Base-by-base conservation (phyloP, 495 filamentous ascomycete genomes). In the Penicillium flavigenum region DNA sequence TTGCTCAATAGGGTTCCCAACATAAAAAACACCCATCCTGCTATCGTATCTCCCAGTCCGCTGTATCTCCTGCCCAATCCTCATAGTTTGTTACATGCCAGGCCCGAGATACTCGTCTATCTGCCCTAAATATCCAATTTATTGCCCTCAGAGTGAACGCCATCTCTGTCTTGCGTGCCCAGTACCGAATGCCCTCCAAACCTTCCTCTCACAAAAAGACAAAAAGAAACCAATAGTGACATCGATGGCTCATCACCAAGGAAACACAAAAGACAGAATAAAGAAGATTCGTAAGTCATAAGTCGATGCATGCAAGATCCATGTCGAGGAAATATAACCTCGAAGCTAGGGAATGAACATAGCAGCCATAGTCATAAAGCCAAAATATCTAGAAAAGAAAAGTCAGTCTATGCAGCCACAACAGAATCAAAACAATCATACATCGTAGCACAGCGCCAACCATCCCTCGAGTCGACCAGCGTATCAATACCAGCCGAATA, bases 361-460 rank as follows among this genome's bases (percentile, higher is more conserved):
- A 14, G 75, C 75, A 26, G 71, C 71, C 9, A 69, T 26, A 39
- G 71, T 61, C 75, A 78, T 78, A 49, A 76, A 75, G 5, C 67
- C 71, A 46, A 78, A 76, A 56, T 78, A 78, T 44, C 75, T 78
- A 49, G 31, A 5, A 22, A 36, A 32, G 5, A n/a, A 20, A 16
- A 27, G 27, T 62, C 31, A 65, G 61, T 60, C 27, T 38, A 14
- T 5, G 2, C 22, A 29, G n/a, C n/a, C 36, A 17, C 16, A 34
- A 34, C 3, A 14, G 19, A 32, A 45, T 24, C 17, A 17, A 36
- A 47, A 14, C 14, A 51, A 16, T 54, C 75, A 51, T 75, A 78
- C 75, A 74, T 19, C 17, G 59, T 61, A 50, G 72, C 74, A 61
- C 68, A 74, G 51, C 68, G 65, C 75, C 75, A 78, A 10, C 73